Conservation (phyloP, 75 land plant species). For the Cunninghamia lanceolata region DNA sequence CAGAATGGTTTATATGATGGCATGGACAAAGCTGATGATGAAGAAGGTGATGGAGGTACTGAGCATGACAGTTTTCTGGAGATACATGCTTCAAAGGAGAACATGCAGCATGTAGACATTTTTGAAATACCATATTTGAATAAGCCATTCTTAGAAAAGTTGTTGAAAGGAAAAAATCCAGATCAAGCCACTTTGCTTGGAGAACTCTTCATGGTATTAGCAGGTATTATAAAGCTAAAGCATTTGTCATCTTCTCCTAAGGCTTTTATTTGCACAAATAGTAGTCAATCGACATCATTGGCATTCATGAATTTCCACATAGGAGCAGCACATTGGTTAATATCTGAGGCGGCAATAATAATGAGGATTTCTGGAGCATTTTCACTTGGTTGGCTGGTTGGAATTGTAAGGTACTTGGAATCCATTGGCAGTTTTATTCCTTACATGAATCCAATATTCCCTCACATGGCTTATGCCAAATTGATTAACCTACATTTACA, state of each 20-base stretch:
- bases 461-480: constrained; percentile 33
- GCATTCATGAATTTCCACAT: constrained; percentile 26
- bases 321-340: constrained; percentile 38
- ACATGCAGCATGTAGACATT: constrained; percentile 6
- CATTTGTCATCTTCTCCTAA: constrained; percentile 29
- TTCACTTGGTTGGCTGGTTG: constrained; percentile 60
- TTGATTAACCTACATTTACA: constrained; percentile 55
- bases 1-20: background rate
- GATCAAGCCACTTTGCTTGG: constrained; percentile 40
- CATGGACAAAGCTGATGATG: background rate
- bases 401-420: constrained; percentile 67
- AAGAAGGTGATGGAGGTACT: constrained; percentile 1
- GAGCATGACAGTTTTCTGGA: constrained; percentile 7
- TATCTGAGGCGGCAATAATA: constrained; percentile 39
- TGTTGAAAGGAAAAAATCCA: constrained; percentile 37
- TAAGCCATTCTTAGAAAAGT: constrained; percentile 22
- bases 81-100: constrained; percentile 12
- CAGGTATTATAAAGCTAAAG: constrained; percentile 61
- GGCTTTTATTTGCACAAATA: background rate
- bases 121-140: constrained; percentile 20
- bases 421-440: constrained; percentile 51
- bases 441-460: constrained; percentile 29
- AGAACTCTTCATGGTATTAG: constrained; percentile 55
- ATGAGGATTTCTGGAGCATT: constrained; percentile 20
- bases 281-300: constrained; percentile 5